Percentiles rank a stretch among this genome's conserved stretches.
Evolutionary conservation across 2,329 filamentous ascomycete genomes (phyloP).

Genomic region (Fusarium temperatum): DNA sequence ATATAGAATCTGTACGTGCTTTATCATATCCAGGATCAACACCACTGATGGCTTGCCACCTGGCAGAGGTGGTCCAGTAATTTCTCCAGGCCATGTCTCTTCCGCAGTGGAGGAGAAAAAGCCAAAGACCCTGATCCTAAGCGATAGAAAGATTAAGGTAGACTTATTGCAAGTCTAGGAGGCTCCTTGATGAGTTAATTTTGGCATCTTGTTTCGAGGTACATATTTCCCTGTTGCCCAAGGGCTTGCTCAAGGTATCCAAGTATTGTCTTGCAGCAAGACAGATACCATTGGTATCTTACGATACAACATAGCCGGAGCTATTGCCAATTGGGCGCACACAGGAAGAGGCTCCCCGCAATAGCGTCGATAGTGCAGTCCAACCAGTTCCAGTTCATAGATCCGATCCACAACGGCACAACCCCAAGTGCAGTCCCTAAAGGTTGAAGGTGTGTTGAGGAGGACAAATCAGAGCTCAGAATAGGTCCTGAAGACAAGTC

Average conservation of each 20-base stretch:
- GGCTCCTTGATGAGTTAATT: background rate
- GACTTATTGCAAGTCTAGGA: background rate
- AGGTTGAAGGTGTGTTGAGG: constrained; percentile 14
- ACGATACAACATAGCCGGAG: constrained; percentile 12
- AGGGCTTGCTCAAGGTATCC: background rate
- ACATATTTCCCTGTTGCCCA: background rate
- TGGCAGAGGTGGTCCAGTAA: constrained; percentile 34
- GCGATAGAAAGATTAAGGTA: background rate
- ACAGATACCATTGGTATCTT: constrained; percentile 17
- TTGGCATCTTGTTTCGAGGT: background rate
- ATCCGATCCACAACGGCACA: constrained; percentile 29
- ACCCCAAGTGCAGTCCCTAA: constrained; percentile 13
- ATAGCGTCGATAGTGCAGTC: constrained; percentile 27
- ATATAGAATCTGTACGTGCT: background rate
- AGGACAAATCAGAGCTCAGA: constrained; percentile 29
- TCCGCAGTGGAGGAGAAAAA: background rate
- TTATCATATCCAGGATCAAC: constrained; percentile 1
- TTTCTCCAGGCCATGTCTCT: constrained; percentile 21
- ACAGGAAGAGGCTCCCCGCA: constrained; percentile 10
- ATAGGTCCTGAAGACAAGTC: background rate
- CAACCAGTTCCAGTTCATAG: constrained; percentile 29
- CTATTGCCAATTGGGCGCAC: constrained; percentile 20
- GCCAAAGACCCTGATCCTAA: background rate
- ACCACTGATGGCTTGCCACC: constrained; percentile 38
- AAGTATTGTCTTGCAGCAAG: background rate